Evolutionary conservation across 352 stramenopile species (phyloP).

Genomic region (Globisporangium cederbergense): DNA sequence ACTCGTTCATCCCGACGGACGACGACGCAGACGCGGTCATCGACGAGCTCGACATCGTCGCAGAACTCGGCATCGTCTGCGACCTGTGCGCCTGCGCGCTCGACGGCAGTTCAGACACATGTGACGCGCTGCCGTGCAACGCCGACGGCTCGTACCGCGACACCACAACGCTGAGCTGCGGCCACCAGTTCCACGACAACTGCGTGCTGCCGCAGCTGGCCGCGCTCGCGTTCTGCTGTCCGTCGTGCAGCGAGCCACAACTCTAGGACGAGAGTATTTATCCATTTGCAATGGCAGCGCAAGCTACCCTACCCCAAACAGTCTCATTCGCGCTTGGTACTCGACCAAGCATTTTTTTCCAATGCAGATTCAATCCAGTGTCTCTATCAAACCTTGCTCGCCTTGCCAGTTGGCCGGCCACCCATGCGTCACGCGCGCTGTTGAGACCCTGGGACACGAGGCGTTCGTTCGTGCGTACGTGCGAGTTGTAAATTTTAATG

Average conservation of each 20-base stretch:
- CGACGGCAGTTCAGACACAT: not conserved
- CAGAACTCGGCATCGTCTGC: not conserved
- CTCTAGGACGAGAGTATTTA: not conserved
- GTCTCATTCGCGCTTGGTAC: no score
- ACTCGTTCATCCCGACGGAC: constrained; percentile 7
- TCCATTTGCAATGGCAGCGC: no score
- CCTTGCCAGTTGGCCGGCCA: not conserved
- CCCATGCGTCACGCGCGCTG: not conserved
- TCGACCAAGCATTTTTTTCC: no score
- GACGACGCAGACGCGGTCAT: not conserved
- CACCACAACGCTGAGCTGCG: constrained; percentile 23
- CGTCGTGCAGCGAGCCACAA: constrained; percentile 12
- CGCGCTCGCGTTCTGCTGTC: constrained; percentile 18
- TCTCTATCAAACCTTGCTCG: no score
- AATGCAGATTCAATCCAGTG: no score
- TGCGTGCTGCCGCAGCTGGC: constrained; percentile 19
- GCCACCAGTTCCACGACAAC: constrained; percentile 23
- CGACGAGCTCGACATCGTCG: not conserved
- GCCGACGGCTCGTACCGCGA: not conserved
- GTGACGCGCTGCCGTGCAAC: not conserved
- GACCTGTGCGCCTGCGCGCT: constrained; percentile 6
- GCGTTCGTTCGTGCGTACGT: not conserved
- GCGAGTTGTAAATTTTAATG: not conserved
- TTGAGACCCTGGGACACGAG: not conserved
- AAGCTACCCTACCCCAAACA: no score